Evolutionary conservation across 768 basidiomycete species (phyloP), one percentile per base, ranked within the genome.

Genomic region (Fomitopsis serialis): DNA sequence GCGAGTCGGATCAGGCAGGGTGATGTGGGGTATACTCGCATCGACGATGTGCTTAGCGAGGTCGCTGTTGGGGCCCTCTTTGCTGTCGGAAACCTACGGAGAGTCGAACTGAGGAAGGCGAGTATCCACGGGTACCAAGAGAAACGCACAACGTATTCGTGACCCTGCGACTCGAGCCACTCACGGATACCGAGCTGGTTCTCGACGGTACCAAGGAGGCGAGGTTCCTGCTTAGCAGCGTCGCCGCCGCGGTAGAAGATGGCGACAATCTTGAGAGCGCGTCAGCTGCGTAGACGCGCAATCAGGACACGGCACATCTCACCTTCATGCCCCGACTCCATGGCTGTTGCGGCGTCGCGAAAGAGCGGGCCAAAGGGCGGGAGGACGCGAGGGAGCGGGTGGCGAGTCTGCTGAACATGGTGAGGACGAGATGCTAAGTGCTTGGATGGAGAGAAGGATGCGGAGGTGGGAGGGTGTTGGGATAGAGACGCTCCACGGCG

Each of bases 11-110:
- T 40, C 37, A 40, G 37, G 37, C 37, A 40, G 37, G 13, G 8
- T 19, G 37, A 40, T 40, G 37, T 5, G 19, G 15, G 21, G n/a
- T 9, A 27, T 10, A 72, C 85, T 49, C 66, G 90, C 89, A 68
- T 90, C 88, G 42, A 78, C 78, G 52, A 93, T 78, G 68, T 93
- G 79, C 68, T 89, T 90, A 66, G 89, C 82, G 74, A 93, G 90
- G 61, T 79, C 84, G 52, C 85, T 88, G 66, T 86, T 77, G 9
- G 84, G 72, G 23, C 91, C 92, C 66, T 93, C 92, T 69, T 93
- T 93, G 75, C 79, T 80, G 70, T 83, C 84, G 23, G 87, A 83
- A 47, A 89, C 85, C 85, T 87, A 59, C n/a, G 35, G 13, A 12
- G 12, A 17, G 27, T 29, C 40, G 24, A 21, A 35, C 49, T 19